Conservation (phyloP, 345 rosid genomes). For the Draba incana region DNA sequence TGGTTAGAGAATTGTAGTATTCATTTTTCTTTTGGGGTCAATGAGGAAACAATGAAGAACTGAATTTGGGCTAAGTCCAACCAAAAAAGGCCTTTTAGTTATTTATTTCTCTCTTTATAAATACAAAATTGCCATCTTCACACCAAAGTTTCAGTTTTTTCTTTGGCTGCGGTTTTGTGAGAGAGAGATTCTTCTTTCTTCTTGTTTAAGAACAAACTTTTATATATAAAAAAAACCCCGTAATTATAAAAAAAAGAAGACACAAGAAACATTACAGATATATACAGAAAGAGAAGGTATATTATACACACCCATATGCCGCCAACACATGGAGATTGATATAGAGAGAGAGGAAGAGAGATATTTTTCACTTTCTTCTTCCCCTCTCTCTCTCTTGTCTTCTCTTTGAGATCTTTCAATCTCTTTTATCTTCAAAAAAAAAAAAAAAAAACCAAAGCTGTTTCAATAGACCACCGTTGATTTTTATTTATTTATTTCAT, state of each 20-base stretch:
- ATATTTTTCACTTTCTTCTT: slow-evolving; percentile 27
- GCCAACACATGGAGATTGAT: slow-evolving; percentile 35
- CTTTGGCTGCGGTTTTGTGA: slow-evolving; percentile 28
- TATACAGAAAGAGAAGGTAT: slow-evolving; percentile 42
- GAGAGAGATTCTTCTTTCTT: slow-evolving; percentile 29
- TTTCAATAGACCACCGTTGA: slow-evolving; percentile 22
- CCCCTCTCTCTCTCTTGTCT: slow-evolving; percentile 24
- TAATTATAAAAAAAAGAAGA: background rate
- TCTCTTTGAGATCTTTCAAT: slow-evolving; percentile 31
- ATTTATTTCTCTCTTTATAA: slow-evolving; percentile 26
- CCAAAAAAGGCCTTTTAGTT: background rate
- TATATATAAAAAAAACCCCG: slow-evolving; percentile 3
- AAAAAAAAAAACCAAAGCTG: background rate
- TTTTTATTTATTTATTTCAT: background rate
- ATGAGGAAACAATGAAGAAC: background rate
- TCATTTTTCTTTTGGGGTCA: background rate
- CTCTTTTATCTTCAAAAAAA: background rate
- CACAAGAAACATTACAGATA: slow-evolving; percentile 42
- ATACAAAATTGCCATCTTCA: slow-evolving; percentile 23
- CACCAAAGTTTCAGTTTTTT: slow-evolving; percentile 22
- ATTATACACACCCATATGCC: slow-evolving; percentile 34
- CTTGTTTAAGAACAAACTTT: slow-evolving; percentile 22
- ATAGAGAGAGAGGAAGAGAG: slow-evolving; percentile 11
- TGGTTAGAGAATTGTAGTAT: background rate
- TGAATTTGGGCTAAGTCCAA: slow-evolving; percentile 12